Evolutionary conservation across 2,329 filamentous ascomycete genomes (phyloP).

Genomic region (Ceratocystiopsis minuta): DNA sequence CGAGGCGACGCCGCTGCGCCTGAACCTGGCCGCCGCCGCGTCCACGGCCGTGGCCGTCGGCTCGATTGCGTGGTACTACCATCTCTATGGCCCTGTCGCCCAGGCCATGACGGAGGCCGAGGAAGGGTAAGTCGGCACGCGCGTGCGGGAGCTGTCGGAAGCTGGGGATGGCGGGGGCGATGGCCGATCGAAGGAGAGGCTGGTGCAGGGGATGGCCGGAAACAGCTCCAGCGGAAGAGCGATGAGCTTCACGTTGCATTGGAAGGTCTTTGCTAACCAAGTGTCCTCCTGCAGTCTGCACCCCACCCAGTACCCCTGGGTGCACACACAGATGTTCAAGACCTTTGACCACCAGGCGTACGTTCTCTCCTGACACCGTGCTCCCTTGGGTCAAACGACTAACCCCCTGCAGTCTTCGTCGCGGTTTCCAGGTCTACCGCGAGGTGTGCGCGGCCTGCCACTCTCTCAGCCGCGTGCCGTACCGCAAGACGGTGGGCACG

Average conservation of each 20-base stretch:
- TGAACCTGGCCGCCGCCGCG: conserved; percentile 73
- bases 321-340: conserved; percentile 79
- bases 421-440: conserved; percentile 98
- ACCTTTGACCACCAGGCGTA: conserved; percentile 95
- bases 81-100: conserved; percentile 77
- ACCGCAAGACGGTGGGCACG: conserved; percentile 76
- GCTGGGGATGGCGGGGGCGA: not conserved
- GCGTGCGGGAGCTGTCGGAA: too few relatives aligned
- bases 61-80: conserved; percentile 92
- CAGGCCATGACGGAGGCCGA: conserved; percentile 85
- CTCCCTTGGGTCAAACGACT: not conserved
- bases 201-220: conserved; percentile 8
- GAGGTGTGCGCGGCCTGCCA: conserved; percentile 98
- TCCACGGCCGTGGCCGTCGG: conserved; percentile 76
- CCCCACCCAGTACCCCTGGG: conserved; percentile 84
- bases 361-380: conserved; percentile 23
- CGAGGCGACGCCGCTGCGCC: conserved; percentile 53
- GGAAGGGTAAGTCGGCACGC: conserved; percentile 66
- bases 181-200: not conserved
- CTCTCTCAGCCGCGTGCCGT: conserved; percentile 85
- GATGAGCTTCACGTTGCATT: too few relatives aligned
- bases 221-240: too few relatives aligned
- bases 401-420: conserved; percentile 54
- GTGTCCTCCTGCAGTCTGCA: conserved; percentile 51
- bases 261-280: not conserved